A percentile compares a stretch with the other conserved stretches of the same genome.
Conservation (phyloP, 352 stramenopile genomes). For the Phytophthora europaea region DNA sequence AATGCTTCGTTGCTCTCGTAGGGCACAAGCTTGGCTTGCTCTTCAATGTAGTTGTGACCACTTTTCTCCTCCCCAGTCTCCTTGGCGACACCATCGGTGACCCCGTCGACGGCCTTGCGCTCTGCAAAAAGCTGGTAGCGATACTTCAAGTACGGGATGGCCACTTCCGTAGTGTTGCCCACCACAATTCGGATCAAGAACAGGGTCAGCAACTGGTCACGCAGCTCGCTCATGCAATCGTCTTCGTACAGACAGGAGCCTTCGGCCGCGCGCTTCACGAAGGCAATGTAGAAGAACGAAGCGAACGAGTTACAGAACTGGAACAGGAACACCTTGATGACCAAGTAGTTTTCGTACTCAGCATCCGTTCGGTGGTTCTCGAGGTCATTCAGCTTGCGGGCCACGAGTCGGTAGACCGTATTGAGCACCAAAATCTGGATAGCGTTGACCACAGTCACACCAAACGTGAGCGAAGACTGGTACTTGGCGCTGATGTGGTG, state of each 20-base stretch:
- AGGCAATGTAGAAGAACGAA: constrained; percentile 97
- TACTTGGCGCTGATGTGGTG: constrained; percentile 52
- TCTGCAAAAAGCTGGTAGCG: constrained; percentile 72
- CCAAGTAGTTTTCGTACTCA: constrained; percentile 93
- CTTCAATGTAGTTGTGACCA: constrained; percentile 85
- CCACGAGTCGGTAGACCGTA: constrained; percentile 92
- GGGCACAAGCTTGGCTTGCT: constrained; percentile 82
- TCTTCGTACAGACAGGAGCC: constrained; percentile 86
- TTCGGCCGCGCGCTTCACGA: constrained; percentile 64
- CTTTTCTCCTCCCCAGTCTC: constrained; percentile 37
- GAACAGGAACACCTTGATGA: constrained; percentile 99
- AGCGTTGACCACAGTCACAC: constrained; percentile 73
- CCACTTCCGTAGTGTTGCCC: constrained; percentile 91
- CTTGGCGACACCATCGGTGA: background rate
- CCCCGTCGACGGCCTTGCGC: constrained; percentile 27
- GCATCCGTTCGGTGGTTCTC: constrained; percentile 94
- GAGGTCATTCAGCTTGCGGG: constrained; percentile 94
- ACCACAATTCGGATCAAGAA: constrained; percentile 95
- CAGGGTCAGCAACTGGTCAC: constrained; percentile 92
- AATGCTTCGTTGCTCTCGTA: constrained; percentile 89
- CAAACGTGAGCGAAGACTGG: constrained; percentile 52
- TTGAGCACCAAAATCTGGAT: constrained; percentile 96
- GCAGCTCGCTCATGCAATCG: constrained; percentile 91
- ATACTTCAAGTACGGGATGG: constrained; percentile 89
- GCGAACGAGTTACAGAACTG: constrained; percentile 98